A percentile compares a stretch with the other conserved stretches of the same genome.
Evolutionary conservation across 2,329 filamentous ascomycete species (phyloP).

Genomic region (Ascomycota sp.): DNA sequence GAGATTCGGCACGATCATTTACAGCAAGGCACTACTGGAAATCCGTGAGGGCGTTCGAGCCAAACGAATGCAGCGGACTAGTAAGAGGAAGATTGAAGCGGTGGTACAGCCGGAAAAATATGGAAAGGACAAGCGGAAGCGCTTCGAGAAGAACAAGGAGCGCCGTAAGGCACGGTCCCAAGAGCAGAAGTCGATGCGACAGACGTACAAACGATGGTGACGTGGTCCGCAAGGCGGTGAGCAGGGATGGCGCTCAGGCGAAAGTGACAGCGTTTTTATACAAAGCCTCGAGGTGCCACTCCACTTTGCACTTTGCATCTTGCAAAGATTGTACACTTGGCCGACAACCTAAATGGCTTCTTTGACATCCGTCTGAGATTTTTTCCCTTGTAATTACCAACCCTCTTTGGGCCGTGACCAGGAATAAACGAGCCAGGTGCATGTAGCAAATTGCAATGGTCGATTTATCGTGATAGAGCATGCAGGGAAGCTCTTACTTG

Average conservation of each 20-base stretch:
- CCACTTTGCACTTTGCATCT: too few species aligned
- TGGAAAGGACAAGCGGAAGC: constrained; percentile 59
- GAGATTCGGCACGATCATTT: constrained; percentile 60
- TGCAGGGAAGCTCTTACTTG: too few species aligned
- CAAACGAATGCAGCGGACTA: constrained; percentile 49
- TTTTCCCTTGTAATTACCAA: too few species aligned
- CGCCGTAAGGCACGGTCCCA: constrained; percentile 56
- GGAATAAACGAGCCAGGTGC: too few species aligned
- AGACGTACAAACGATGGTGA: constrained; percentile 37
- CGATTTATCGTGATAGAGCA: too few species aligned
- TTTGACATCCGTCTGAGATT: too few species aligned
- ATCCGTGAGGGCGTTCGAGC: constrained; percentile 52
- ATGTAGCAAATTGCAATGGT: too few species aligned
- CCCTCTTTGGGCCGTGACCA: too few species aligned
- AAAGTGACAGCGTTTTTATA: not conserved
- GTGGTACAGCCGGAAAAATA: constrained; percentile 61
- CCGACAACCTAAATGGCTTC: too few species aligned
- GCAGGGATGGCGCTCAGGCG: not conserved
- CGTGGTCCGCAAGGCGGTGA: not conserved
- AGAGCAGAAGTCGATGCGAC: constrained; percentile 48
- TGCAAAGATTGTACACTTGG: too few species aligned
- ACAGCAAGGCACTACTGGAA: constrained; percentile 48
- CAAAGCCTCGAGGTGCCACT: not conserved
- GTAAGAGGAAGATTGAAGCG: constrained; percentile 76
- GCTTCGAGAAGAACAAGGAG: constrained; percentile 64